Evolutionary conservation across 345 rosid species (phyloP), one percentile per base, ranked within the genome.

Genomic region (Odontarrhena argentea): DNA sequence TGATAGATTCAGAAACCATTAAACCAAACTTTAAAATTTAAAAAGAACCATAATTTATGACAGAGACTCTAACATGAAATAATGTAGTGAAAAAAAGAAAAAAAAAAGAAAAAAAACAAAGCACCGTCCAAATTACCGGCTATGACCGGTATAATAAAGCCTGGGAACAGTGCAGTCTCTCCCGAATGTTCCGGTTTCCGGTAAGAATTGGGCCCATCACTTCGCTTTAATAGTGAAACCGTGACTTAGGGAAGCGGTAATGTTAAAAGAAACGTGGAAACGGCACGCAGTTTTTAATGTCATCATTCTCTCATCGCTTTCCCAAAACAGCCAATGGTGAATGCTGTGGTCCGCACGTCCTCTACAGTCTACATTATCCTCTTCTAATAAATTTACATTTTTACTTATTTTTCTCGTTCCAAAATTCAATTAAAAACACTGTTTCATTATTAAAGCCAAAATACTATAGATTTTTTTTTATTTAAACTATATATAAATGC

Each of bases 301-400:
- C 3, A 43, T 51, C 66, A 65, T 49, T 60, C 72, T 60, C 68
- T 67, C 68, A 67, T 66, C 69, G 52, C 47, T 68, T 63, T 66
- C 76, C 43, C 46, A 12, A 56, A 49, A 60, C 63, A 67, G 38
- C 73, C 77, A 74, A 60, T 60, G 71, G 70, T 75, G 25, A 52
- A 67, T 54, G 44, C 60, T 5, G 14, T 71, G 68, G 70, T 47
- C 71, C 50, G 65, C 80, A 56, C 68, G 76, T 73, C 73, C 75
- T 74, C 52, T 30, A n/a, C 77, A 74, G n/a, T n/a, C n/a, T n/a
- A n/a, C n/a, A n/a, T 74, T 74, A 67, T 67, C 73, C 46, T 58
- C 7, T 56, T 48, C 26, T 2, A 38, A 18, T n/a, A n/a, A n/a
- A 13, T 55, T 12, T 41, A 42, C 38, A 65, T 49, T 41, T 32